These are phyloP conservation scores for Ambrosiella xylebori DNA, from an alignment of 2,329 filamentous ascomycete genomes.

Conservation along the genomic window DNA sequence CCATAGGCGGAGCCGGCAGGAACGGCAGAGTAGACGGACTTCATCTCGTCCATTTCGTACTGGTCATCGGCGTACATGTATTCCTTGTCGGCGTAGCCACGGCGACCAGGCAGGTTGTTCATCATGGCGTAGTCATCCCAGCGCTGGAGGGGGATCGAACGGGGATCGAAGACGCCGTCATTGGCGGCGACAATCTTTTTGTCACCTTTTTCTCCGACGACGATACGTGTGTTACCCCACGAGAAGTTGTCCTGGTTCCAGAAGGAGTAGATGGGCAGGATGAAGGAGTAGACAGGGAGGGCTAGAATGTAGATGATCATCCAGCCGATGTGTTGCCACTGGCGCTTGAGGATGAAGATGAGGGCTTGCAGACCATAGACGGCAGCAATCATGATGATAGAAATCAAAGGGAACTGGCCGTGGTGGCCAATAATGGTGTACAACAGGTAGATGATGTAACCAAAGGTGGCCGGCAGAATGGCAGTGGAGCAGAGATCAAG, in stretches of 20 bases:
- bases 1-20: slow-evolving; percentile 66
- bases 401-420: slow-evolving; percentile 71
- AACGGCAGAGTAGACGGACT: slow-evolving; percentile 85
- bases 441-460: slow-evolving; percentile 75
- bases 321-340: slow-evolving; percentile 98
- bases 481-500: slow-evolving; percentile 87
- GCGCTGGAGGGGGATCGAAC: slow-evolving; percentile 79
- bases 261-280: slow-evolving; percentile 92
- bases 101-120: slow-evolving; percentile 82
- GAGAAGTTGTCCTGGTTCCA: slow-evolving; percentile 99
- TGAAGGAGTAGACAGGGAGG: slow-evolving; percentile 81
- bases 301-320: slow-evolving; percentile 98
- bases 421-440: slow-evolving; percentile 52
- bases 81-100: slow-evolving; percentile 56
- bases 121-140: slow-evolving; percentile 89
- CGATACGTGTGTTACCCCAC: slow-evolving; percentile 96
- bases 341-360: slow-evolving; percentile 89
- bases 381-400: slow-evolving; percentile 71
- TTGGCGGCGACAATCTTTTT: slow-evolving; percentile 83
- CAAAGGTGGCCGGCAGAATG: slow-evolving; percentile 75
- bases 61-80: slow-evolving; percentile 50
- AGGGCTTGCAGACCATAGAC: slow-evolving; percentile 92
- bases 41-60: slow-evolving; percentile 97
- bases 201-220: slow-evolving; percentile 81
- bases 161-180: slow-evolving; percentile 73